Conservation (phyloP, 1,284 basidiomycete species). For the Porogramme epimiltina region DNA sequence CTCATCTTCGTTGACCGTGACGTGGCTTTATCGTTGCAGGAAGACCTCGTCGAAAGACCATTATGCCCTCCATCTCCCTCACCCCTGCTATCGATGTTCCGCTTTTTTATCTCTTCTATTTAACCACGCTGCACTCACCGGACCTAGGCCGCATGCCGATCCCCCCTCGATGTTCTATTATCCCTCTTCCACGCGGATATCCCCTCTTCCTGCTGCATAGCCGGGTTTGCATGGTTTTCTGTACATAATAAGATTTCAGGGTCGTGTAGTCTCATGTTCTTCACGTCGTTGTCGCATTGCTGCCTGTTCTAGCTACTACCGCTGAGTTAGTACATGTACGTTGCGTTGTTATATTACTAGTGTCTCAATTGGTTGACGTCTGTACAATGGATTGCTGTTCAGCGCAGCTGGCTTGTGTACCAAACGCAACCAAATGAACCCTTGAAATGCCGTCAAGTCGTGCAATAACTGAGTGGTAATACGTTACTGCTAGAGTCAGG, state of each 20-base stretch:
- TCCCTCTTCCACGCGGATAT: slow-evolving; percentile 10
- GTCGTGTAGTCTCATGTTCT: slow-evolving; percentile 9
- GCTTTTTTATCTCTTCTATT: slow-evolving; percentile 27
- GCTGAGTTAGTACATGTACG: slow-evolving; percentile 23
- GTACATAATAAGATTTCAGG: slow-evolving; percentile 18
- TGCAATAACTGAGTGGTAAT: too few species aligned
- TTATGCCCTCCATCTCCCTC: slow-evolving; percentile 14
- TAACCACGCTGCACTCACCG: slow-evolving; percentile 15
- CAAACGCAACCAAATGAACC: too few species aligned
- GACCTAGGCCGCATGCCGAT: slow-evolving; percentile 11
- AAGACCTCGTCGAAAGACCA: slow-evolving; percentile 6
- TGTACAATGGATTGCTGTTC: slow-evolving; percentile 14
- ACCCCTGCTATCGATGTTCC: slow-evolving; percentile 19
- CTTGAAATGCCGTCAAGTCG: too few species aligned
- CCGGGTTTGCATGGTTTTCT: slow-evolving; percentile 9
- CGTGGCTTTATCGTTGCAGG: slow-evolving; percentile 8
- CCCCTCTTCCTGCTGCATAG: slow-evolving; percentile 8
- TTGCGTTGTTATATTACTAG: slow-evolving; percentile 30
- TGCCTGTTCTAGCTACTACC: slow-evolving; percentile 20
- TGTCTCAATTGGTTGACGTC: slow-evolving; percentile 19
- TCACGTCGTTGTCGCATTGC: slow-evolving; percentile 22
- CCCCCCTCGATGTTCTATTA: slow-evolving; percentile 8
- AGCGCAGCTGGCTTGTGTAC: too few species aligned
- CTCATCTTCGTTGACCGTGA: slow-evolving; percentile 2
- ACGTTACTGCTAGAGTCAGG: background rate